Evolutionary conservation across 2,329 filamentous ascomycete genomes (phyloP).

Genomic region (Fusarium musae): DNA sequence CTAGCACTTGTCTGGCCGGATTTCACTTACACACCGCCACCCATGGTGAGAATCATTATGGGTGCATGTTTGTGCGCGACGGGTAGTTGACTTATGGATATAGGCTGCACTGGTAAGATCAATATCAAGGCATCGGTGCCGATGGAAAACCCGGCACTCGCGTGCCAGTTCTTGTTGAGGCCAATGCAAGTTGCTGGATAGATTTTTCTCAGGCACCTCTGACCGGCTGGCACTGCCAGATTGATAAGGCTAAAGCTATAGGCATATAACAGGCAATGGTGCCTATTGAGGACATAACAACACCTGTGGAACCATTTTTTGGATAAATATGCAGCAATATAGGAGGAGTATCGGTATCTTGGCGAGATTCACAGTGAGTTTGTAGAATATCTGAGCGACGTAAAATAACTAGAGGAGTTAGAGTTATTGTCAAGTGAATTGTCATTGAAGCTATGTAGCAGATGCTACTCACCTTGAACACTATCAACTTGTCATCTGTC

Average conservation of each 20-base stretch:
- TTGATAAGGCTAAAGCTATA: constrained; percentile 56
- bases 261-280: constrained; percentile 59
- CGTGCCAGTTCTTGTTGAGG: constrained; percentile 59
- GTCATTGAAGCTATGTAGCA: neutral
- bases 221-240: constrained; percentile 63
- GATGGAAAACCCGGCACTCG: constrained; percentile 61
- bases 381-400: constrained; percentile 64
- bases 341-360: constrained; percentile 64
- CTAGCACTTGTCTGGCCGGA: neutral
- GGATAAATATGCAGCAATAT: constrained; percentile 65
- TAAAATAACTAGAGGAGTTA: constrained; percentile 57
- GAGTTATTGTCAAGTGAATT: neutral
- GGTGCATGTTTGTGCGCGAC: constrained; percentile 54
- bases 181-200: constrained; percentile 56
- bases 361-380: constrained; percentile 63
- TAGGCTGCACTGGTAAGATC: constrained; percentile 57
- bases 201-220: constrained; percentile 58
- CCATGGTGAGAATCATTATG: constrained; percentile 56
- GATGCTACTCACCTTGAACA: constrained; percentile 50
- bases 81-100: constrained; percentile 58
- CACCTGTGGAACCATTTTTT: constrained; percentile 57
- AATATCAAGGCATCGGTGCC: constrained; percentile 59
- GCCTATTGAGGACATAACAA: constrained; percentile 54
- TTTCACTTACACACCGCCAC: constrained; percentile 56
- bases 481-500: constrained; percentile 48